Evolutionary conservation across 2,329 filamentous ascomycete species (phyloP).

Genomic region (Plenodomus lindquistii): DNA sequence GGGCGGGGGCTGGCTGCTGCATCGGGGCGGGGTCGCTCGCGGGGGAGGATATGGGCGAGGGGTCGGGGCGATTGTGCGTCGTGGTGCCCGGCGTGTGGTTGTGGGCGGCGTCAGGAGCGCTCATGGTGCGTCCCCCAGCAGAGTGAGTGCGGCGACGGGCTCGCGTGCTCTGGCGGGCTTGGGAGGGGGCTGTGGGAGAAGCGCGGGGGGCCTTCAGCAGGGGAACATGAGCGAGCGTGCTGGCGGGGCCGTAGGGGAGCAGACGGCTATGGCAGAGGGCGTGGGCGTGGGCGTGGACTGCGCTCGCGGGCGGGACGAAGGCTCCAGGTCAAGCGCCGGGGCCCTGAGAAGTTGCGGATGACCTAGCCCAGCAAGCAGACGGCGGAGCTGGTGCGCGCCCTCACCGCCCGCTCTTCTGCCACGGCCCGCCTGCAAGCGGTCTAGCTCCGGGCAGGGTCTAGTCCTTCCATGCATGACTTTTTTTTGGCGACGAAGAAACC

Average conservation of each 20-base stretch:
- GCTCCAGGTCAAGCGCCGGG: conserved; percentile 8
- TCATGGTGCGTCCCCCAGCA: conserved; percentile 47
- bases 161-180: conserved; percentile 26
- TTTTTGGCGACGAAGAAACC: not conserved
- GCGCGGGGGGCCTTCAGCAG: conserved; percentile 16
- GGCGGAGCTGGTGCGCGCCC: conserved; percentile 2
- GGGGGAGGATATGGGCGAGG: conserved; percentile 51
- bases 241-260: conserved; percentile 15
- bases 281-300: conserved; percentile 28
- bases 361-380: conserved; percentile 6
- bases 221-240: not conserved
- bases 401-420: conserved; percentile 20
- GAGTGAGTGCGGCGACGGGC: conserved; percentile 27
- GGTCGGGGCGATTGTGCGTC: conserved; percentile 24
- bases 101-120: conserved; percentile 34
- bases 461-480: not conserved
- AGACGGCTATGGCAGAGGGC: conserved; percentile 20
- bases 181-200: conserved; percentile 6
- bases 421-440: not conserved
- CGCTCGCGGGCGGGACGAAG: conserved; percentile 14
- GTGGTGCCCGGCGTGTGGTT: conserved; percentile 22
- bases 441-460: not conserved
- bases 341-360: conserved; percentile 22
- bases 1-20: conserved; percentile 15
- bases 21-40: conserved; percentile 38